phyloP scores from a whole-genome alignment of 805 yeast genomes.

The Yamadazyma phyllophila region DNA sequence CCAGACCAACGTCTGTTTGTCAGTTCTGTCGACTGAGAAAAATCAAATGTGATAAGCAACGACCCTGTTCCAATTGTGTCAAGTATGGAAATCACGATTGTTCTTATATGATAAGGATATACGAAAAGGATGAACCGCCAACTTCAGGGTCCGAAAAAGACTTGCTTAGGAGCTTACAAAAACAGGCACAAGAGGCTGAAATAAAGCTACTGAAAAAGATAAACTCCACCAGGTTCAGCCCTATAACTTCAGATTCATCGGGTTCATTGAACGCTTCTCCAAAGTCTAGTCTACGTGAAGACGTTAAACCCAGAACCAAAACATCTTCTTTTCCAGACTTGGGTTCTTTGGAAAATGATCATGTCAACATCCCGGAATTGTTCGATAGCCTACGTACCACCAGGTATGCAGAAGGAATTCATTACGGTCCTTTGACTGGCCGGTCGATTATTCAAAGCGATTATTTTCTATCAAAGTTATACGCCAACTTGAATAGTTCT shows the following conservation, averaged over 20 bases:
- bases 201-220: neutral
- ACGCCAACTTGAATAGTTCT: slow-evolving; percentile 6
- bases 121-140: neutral
- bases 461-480: slow-evolving; percentile 3
- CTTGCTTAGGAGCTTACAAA: neutral
- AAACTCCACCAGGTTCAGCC: neutral
- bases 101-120: neutral
- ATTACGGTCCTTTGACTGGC: slow-evolving; percentile 2
- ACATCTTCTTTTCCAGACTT: too few species aligned
- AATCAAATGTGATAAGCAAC: slow-evolving; percentile 31
- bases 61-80: slow-evolving; percentile 30
- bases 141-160: neutral
- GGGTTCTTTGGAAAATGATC: neutral
- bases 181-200: neutral
- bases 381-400: neutral
- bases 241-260: neutral
- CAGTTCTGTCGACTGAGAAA: slow-evolving; percentile 30
- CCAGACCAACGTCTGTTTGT: slow-evolving; percentile 30
- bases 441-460: neutral
- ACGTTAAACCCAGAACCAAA: too few species aligned
- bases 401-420: neutral
- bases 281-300: neutral
- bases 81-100: slow-evolving; percentile 28
- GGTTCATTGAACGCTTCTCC: neutral
- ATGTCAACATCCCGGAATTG: neutral